Base-by-base conservation (phyloP, 495 filamentous ascomycete species). In the Penicillium bialowiezense region DNA sequence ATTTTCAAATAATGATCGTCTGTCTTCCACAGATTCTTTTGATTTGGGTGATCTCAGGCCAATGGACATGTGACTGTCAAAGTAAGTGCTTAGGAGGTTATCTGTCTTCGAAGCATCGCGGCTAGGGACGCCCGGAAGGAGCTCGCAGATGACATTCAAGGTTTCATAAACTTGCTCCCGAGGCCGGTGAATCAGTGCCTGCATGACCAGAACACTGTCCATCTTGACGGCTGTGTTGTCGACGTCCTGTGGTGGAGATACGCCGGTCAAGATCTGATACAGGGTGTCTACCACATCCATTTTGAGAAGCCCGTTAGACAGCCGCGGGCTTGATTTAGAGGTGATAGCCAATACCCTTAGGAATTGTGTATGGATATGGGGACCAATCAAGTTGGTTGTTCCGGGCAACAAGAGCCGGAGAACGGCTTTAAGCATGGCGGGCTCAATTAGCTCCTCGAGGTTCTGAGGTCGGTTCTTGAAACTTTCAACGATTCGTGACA, bases 201-300 rank as follows among this genome's bases (percentile, higher is more conserved):
- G 93, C 95, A 99, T 97, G 67, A 97, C 91, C 40, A 99, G 83
- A 21, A 97, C 92, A 62, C 89, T 96, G 70, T 97, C 92, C 61
- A 97, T 90, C 69, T 93, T 95, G 34, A 81, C 71, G n/a, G 88
- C 87, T 24, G 89, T 78, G 62, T 92, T 87, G 14, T 95, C 89
- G 5, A 77, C 78, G 34, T 87, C 87, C 55, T 74, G 80, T 18
- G 93, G 93, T 6, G 93, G 89, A 0, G 93, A 99, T 1, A 99
- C 88, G 28, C 95, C 93, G 1, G 95, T 99, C 51, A 99, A 70
- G 31, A 97, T 99, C 65, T 99, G 93, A 65, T 96, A 97, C 9
- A 99, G 78, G 1, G 93, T 99, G 63, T 99, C 93, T 14, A 97
- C 93, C 36, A 99, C 87, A 59, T 96, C 90, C 86, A 97, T 90